phyloP scores from a whole-genome alignment of 116 monocot genomes.

The Papilionanthe hybrid region DNA sequence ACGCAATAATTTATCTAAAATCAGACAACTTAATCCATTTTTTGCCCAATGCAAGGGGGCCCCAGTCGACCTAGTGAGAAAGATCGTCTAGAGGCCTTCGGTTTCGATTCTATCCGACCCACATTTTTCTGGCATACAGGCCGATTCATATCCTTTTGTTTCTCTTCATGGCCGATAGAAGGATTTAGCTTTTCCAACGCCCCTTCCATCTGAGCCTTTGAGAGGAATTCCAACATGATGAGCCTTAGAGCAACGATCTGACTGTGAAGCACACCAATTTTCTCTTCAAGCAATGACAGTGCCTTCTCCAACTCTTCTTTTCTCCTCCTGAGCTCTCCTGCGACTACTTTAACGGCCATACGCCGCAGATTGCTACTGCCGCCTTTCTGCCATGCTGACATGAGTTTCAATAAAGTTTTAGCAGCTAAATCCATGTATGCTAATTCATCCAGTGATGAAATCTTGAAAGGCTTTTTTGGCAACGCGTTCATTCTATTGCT shows the following conservation, averaged over 20 bases:
- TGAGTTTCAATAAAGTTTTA: slow-evolving; percentile 9
- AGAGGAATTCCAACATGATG: slow-evolving; percentile 10
- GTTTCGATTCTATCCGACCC: neutral
- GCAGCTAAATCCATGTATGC: slow-evolving; percentile 8
- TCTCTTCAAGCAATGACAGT: slow-evolving; percentile 13
- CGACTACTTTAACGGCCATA: neutral
- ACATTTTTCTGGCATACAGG: neutral
- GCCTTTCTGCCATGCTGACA: neutral
- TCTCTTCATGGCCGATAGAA: neutral
- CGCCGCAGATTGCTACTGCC: neutral
- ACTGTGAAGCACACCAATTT: slow-evolving; percentile 21
- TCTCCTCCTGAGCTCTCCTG: neutral
- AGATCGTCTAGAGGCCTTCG: neutral
- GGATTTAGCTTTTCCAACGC: neutral
- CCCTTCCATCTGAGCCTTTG: neutral
- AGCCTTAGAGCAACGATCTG: slow-evolving; percentile 16
- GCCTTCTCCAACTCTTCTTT: slow-evolving; percentile 19
- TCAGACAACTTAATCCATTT: neutral
- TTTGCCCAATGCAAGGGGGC: neutral
- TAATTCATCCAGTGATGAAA: slow-evolving; percentile 17
- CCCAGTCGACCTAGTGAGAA: neutral
- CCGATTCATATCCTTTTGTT: neutral
- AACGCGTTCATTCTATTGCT: neutral
- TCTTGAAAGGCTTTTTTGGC: too few species aligned
- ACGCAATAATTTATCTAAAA: too few species aligned